Base-by-base conservation (phyloP, 345 rosid genomes). In the Salix brachista region DNA sequence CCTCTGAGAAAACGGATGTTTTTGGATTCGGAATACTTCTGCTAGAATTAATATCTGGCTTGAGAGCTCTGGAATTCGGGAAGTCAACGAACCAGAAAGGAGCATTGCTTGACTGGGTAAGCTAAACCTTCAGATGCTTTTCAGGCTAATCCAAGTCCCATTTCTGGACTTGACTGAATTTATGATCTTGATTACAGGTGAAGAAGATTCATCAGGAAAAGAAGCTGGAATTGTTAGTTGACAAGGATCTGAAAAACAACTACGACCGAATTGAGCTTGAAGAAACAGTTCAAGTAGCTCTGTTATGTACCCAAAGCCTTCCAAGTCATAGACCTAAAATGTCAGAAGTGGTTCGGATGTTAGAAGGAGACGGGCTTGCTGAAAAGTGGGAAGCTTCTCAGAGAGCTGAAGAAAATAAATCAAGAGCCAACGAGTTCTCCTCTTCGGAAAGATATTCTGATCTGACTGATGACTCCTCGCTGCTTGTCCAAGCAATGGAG, bases 381-480 rank as follows among this genome's bases (percentile, higher is more conserved):
- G 97, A 95, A 83, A 95, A 89, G 83, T 91, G 99, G 98, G 98
- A 94, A 84, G 97, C 98, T 82, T 87, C 97, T 78, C 98, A 90
- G 83, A 89, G 89, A 83, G 88, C 87, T 9, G 88, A 89, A 78
- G 85, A 92, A 76, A 85, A 86, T 34, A 81, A 88, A 82, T 82
- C 87, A 39, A 85, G 85, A 82, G 88, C 86, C 75, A 83, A 86
- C 16, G 99, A 94, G 69, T 92, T 93, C 77, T 91, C 90, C 46
- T 88, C 89, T 48, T 90, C 92, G 23, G 97, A 91, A 72, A 79
- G 97, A 80, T 89, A 88, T 52, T 94, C 98, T 2, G 99, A 96
- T 82, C 96, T 91, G 42, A 91, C 98, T 0, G 95, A 94, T 71
- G 97, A 96, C 82, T 94, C 97, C 69, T 84, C 92, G 1, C 80